Evolutionary conservation across 2,329 filamentous ascomycete genomes (phyloP), one percentile per base, ranked within the genome.

Genomic region (Ceratocystis smalleyi): DNA sequence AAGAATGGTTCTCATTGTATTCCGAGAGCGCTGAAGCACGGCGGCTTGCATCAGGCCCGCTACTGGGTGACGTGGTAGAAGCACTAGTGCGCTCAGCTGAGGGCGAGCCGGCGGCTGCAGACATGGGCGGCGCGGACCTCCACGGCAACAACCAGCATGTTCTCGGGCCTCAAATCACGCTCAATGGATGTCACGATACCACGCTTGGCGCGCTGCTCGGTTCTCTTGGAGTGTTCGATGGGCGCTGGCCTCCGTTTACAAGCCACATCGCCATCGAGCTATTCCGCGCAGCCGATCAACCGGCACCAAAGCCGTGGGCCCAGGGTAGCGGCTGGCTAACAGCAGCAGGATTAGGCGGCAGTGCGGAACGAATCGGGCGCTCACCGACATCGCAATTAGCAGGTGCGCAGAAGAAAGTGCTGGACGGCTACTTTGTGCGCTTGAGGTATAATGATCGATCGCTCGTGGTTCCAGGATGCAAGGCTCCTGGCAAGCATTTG

Each of bases 1-100:
- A 99, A 70, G 94, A 97, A 75, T 97, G 94, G 94, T 97, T 87
- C 73, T 77, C 82, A 22, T 92, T 94, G 2, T 97, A 95, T 73
- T 80, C 80, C 65, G 91, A 96, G 74, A 91, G 84, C 67, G 76
- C 77, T 51, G 94, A 97, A 74, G 97, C 96, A 75, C 86, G 92
- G n/a, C 83, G 81, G 68, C 79, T 97, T 1, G 94, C 92, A 2
- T 94, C 96, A 67, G 94, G 94, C 32, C 83, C 81, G 10, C 78
- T 97, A 8, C 78, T 96, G 71, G 92, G 91, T 35, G 92, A 97
- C 71, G 74, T 97, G 19, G 86, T 91, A 12, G 80, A 83, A 67
- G 81, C 87, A 55, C 91, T 91, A 86, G 83, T 88, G 32, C 78
- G 80, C 27, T 83, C 80, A 69, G 81, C 81, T n/a, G 74, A 79